Evolutionary conservation across 352 stramenopile species (phyloP), one percentile per base, ranked within the genome.

Genomic region (Globisporangium barbulae): DNA sequence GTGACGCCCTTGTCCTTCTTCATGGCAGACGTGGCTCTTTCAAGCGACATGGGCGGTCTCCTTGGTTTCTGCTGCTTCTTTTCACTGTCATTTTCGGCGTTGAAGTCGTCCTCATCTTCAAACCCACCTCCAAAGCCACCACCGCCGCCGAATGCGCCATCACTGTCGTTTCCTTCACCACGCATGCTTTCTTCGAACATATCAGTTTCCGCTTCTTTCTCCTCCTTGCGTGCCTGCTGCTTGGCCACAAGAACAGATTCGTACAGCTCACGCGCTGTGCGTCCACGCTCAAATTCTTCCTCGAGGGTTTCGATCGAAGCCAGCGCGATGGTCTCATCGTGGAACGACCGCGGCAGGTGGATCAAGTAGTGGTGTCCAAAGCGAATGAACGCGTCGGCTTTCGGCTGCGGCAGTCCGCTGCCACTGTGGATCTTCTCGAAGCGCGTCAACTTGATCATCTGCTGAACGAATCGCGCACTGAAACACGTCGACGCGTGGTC

Each of bases 341-440:
- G 76, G 33, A 93, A 92, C 10, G 85, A 91, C 42, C 81, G 81
- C 33, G 85, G 85, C 42, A 93, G 53, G 44, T 93, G 78, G 21
- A 93, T 93, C 35, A 93, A 63, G 52, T 93, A 93, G 53, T 91
- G 85, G 52, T 93, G 78, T 0, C 85, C 85, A 41, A 93, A 92
- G 1, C 83, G 81, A 53, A 89, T 73, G 48, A 89, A 90, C 3
- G 85, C 83, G 52, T 91, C 90, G 2, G 74, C 69, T 37, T 74
- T 78, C 15, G 78, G 68, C 3, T 73, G 35, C 19, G 53, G 25
- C 44, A 47, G 35, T 22, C 53, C 62, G 6, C 35, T 52, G 13
- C 69, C 72, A 8, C 71, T 78, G 39, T 88, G 83, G 17, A 89
- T 62, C 30, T 83, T 71, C 63, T 91, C 81, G 39, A 86, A 91